A percentile compares a stretch with the other conserved stretches of the same genome.
Conservation (phyloP, 2,329 filamentous ascomycete species). For the Fusarium sp. region DNA sequence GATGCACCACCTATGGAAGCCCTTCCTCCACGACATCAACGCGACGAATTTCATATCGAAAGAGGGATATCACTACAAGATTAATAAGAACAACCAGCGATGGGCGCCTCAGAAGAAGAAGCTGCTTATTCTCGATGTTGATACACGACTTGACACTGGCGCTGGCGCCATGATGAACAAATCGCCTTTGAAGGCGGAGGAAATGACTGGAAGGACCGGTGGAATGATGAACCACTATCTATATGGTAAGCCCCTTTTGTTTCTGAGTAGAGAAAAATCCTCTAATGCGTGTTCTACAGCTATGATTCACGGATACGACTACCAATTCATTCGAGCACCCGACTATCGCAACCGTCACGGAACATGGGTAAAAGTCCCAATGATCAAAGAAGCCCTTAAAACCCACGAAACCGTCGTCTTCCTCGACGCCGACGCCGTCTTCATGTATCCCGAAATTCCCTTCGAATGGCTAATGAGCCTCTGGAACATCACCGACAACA, state of each 20-base stretch:
- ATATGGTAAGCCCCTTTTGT: slow-evolving; percentile 18
- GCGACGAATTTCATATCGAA: background rate
- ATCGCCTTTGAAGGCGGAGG: slow-evolving; percentile 11
- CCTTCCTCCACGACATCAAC: slow-evolving; percentile 33
- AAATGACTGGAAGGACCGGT: slow-evolving; percentile 34
- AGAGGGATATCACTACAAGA: slow-evolving; percentile 33
- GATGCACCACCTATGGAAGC: slow-evolving; percentile 28
- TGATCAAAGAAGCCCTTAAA: slow-evolving; percentile 52
- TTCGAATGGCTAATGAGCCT: slow-evolving; percentile 60
- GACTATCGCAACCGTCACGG: slow-evolving; percentile 54
- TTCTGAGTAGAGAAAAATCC: accelerated
- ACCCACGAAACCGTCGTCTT: slow-evolving; percentile 57
- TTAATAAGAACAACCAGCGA: slow-evolving; percentile 6
- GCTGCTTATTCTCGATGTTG: slow-evolving; percentile 39
- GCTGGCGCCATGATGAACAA: slow-evolving; percentile 31
- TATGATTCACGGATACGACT: slow-evolving; percentile 61
- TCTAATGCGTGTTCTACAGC: slow-evolving; percentile 10
- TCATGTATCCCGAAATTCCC: slow-evolving; percentile 56
- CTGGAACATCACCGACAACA: slow-evolving; percentile 55
- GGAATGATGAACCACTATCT: slow-evolving; percentile 40
- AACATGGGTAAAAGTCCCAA: slow-evolving; percentile 59
- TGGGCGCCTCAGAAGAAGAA: slow-evolving; percentile 35
- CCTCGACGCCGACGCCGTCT: slow-evolving; percentile 58
- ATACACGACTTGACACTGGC: slow-evolving; percentile 24
- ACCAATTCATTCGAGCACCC: slow-evolving; percentile 58